phyloP scores from a whole-genome alignment of 306 rosid genomes.

The Acacia confusa region DNA sequence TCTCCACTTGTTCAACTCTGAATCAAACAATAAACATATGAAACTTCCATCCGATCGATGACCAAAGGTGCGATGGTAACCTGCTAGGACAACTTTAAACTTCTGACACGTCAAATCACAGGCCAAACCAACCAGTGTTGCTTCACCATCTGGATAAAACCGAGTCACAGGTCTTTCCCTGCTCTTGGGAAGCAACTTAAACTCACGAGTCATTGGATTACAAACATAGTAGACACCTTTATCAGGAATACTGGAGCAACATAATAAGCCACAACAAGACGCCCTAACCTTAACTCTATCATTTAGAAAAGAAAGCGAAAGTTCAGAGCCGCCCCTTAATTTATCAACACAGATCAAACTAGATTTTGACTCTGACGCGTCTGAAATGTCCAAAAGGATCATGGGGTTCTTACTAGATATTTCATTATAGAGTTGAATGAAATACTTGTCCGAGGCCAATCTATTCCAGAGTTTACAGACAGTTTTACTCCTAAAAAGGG shows the following conservation, averaged over 20 bases:
- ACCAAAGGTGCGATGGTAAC: conserved; percentile 72
- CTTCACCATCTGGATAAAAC: conserved; percentile 81
- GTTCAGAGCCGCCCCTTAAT: conserved; percentile 67
- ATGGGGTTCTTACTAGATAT: conserved; percentile 61
- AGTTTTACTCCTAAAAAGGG: conserved; percentile 60
- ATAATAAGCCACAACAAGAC: conserved; percentile 79
- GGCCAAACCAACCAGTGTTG: conserved; percentile 75
- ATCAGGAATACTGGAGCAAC: conserved; percentile 87
- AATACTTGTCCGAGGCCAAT: conserved; percentile 64
- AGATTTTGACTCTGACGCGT: conserved; percentile 55
- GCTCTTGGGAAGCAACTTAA: conserved; percentile 74
- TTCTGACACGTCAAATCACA: conserved; percentile 45
- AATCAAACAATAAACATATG: conserved; percentile 72
- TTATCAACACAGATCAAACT: conserved; percentile 76
- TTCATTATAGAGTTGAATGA: conserved; percentile 60
- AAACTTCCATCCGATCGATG: conserved; percentile 82
- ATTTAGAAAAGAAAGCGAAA: conserved; percentile 65
- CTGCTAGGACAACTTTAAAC: conserved; percentile 70
- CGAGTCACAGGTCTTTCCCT: conserved; percentile 80
- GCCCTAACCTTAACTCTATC: conserved; percentile 79
- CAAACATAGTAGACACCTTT: conserved; percentile 82
- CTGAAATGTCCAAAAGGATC: conserved; percentile 73
- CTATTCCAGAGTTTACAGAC: conserved; percentile 72
- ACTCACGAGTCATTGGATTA: conserved; percentile 79
- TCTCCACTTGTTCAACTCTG: conserved; percentile 77